These are phyloP conservation scores for Clavispora phyllophila DNA, from an alignment of 805 yeast genomes.

Conservation along the genomic window DNA sequence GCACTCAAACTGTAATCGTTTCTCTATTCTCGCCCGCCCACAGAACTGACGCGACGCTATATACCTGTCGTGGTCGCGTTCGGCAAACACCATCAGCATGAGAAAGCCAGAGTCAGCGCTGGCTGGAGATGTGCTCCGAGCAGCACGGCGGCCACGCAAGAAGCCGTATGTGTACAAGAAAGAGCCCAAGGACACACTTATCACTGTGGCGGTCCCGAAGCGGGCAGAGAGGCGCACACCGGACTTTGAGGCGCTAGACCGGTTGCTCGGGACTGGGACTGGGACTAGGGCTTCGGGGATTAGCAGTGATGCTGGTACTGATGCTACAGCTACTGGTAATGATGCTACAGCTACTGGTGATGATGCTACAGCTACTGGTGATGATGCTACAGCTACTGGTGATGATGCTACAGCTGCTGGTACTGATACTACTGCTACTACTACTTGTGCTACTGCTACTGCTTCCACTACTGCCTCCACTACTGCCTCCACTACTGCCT, in stretches of 20 bases:
- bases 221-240: neutral
- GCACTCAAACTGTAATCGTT: too few species aligned
- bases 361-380: too few species aligned
- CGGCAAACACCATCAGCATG: neutral
- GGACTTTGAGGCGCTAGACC: constrained; percentile 5
- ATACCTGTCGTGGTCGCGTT: neutral
- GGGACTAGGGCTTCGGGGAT: too few species aligned
- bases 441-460: neutral
- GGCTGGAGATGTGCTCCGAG: neutral
- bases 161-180: constrained; percentile 8
- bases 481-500: neutral
- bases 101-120: neutral
- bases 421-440: neutral
- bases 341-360: too few species aligned
- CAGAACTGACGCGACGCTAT: too few species aligned
- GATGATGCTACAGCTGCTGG: neutral
- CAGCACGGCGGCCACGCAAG: constrained; percentile 3
- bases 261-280: neutral
- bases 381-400: neutral
- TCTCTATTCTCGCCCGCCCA: too few species aligned
- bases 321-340: too few species aligned
- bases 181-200: constrained; percentile 5
- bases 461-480: neutral
- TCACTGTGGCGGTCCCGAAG: constrained; percentile 1
- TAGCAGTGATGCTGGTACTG: too few species aligned